Evolutionary conservation across 768 basidiomycete genomes (phyloP).

Genomic region (Grammothele lineata): DNA sequence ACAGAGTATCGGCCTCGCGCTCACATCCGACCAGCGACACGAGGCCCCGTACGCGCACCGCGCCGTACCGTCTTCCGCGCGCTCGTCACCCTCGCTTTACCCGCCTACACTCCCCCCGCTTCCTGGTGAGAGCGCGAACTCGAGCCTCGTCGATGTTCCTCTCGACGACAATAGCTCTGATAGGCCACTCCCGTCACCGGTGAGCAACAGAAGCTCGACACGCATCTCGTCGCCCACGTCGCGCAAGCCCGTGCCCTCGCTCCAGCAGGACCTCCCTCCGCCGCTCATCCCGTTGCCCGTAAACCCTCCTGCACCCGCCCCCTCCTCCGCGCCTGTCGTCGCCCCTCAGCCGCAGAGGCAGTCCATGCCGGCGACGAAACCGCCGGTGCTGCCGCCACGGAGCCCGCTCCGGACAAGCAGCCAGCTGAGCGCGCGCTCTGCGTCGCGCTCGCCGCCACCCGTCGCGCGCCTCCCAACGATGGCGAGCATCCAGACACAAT

Average conservation of each 20-base stretch:
- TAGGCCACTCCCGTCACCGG: slow-evolving; percentile 7
- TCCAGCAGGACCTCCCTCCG: slow-evolving; percentile 1
- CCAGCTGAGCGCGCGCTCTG: neutral
- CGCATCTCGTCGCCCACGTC: slow-evolving; percentile 5
- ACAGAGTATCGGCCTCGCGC: slow-evolving; percentile 8
- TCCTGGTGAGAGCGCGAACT: neutral
- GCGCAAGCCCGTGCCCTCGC: slow-evolving; percentile 4
- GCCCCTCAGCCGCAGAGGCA: slow-evolving; percentile 2
- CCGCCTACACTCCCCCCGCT: slow-evolving; percentile 9
- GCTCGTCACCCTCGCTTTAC: slow-evolving; percentile 15
- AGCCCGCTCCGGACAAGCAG: slow-evolving; percentile 16
- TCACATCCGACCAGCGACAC: slow-evolving; percentile 8
- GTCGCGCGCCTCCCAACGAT: neutral
- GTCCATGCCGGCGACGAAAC: slow-evolving; percentile 1
- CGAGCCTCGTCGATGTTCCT: slow-evolving; percentile 8
- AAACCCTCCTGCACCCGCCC: slow-evolving; percentile 1
- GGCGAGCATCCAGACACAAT: slow-evolving; percentile 3
- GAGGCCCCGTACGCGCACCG: neutral
- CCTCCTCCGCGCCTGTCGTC: neutral
- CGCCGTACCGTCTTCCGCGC: slow-evolving; percentile 5
- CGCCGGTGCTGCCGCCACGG: slow-evolving; percentile 17
- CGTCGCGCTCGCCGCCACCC: neutral
- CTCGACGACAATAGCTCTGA: neutral
- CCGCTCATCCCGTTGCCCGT: too few relatives aligned
- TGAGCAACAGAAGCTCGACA: neutral